Conservation (phyloP, 495 filamentous ascomycete genomes). For the Podospora australis region DNA sequence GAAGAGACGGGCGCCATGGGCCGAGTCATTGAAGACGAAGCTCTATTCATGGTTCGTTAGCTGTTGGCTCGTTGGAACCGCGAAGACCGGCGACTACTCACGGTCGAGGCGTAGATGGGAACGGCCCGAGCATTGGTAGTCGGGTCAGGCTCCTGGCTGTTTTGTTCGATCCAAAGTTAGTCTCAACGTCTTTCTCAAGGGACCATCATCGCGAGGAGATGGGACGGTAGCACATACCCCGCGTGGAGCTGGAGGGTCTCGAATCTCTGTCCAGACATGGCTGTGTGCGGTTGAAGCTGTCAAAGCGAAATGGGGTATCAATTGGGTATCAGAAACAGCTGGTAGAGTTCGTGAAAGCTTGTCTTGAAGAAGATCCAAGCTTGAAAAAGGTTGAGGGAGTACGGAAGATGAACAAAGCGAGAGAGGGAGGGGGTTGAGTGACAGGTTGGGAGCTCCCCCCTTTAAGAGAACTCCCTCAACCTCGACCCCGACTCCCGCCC, state of each 20-base stretch:
- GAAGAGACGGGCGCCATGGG: conserved; percentile 92
- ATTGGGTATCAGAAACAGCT: conserved; percentile 3
- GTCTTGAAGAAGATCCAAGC: not conserved
- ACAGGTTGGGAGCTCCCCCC: not conserved
- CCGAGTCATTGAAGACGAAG: conserved; percentile 92
- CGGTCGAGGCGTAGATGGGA: conserved; percentile 92
- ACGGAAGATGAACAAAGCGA: not conserved
- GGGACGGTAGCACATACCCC: conserved; percentile 52
- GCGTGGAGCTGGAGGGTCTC: conserved; percentile 97
- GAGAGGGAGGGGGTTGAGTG: not conserved
- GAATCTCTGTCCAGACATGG: conserved; percentile 51
- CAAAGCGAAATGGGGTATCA: conserved; percentile 3
- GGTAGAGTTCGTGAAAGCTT: not conserved
- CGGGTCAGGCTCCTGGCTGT: conserved; percentile 76
- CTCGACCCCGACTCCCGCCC: no score
- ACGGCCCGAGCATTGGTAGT: conserved; percentile 86
- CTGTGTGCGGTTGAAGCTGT: not conserved
- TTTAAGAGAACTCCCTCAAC: not conserved
- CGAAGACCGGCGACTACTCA: conserved; percentile 31
- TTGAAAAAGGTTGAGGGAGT: not conserved
- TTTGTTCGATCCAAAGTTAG: conserved; percentile 13
- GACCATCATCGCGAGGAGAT: not conserved
- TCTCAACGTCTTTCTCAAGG: conserved; percentile 2
- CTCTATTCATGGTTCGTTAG: conserved; percentile 47
- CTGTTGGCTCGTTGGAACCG: not conserved